Conservation (phyloP, 805 yeast genomes). For the Saccharomycopsis fermentans region DNA sequence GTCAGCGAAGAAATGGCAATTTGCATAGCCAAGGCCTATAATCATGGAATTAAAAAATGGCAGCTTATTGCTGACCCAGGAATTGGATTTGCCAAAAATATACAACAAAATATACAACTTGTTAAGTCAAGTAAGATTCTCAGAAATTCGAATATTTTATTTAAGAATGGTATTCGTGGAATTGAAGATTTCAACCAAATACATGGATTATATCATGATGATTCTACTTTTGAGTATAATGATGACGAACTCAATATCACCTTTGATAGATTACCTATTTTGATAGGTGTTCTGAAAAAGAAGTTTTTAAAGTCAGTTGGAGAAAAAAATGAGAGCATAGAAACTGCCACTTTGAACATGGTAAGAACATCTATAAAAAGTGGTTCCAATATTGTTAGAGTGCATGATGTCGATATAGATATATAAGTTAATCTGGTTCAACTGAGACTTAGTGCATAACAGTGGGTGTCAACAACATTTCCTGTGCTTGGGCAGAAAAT, state of each 20-base stretch:
- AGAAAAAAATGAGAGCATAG: conserved; percentile 34
- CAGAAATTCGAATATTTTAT: conserved; percentile 37
- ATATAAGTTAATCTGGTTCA: background rate
- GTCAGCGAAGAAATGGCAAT: conserved; percentile 55
- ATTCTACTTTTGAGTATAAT: background rate
- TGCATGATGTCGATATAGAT: conserved; percentile 56
- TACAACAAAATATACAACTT: conserved; percentile 57
- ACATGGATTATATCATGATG: conserved; percentile 1
- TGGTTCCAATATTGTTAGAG: conserved; percentile 74
- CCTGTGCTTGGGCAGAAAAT: no score
- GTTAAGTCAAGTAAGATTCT: conserved; percentile 39
- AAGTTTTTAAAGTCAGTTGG: conserved; percentile 56
- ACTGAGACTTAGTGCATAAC: no score
- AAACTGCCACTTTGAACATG: conserved; percentile 66
- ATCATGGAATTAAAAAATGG: conserved; percentile 70
- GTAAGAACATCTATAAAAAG: conserved; percentile 64
- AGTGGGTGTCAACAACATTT: no score
- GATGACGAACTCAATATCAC: conserved; percentile 22
- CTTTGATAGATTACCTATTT: conserved; percentile 47
- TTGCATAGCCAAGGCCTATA: conserved; percentile 46
- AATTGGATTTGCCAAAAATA: conserved; percentile 84
- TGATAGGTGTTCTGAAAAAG: conserved; percentile 86
- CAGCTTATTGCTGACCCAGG: conserved; percentile 93
- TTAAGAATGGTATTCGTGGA: conserved; percentile 22
- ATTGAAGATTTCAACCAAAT: conserved; percentile 19